Conservation (phyloP, 371 early-diverging fungal genomes). For the Furculomyces boomerangus region DNA sequence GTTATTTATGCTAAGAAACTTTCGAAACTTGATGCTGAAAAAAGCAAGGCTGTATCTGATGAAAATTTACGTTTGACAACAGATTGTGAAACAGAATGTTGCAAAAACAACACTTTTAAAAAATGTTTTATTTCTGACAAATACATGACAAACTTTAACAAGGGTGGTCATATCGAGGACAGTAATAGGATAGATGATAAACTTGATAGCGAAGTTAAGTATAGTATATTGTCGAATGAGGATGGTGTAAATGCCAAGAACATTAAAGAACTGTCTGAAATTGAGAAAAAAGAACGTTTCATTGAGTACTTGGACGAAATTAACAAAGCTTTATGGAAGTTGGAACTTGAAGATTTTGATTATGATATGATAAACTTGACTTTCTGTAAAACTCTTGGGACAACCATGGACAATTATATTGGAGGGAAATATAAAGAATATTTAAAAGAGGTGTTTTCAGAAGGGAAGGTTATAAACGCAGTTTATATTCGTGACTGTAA, state of each 20-base stretch:
- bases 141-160: neutral
- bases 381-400: neutral
- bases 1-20: constrained; percentile 25
- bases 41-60: neutral
- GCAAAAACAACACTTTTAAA: neutral
- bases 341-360: too few relatives aligned
- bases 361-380: too few relatives aligned
- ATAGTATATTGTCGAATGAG: too few relatives aligned
- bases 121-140: neutral
- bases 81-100: neutral
- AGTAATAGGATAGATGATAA: neutral
- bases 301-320: too few relatives aligned
- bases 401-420: neutral
- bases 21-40: constrained; percentile 2
- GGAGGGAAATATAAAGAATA: neutral
- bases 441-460: neutral
- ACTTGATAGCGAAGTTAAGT: too few relatives aligned
- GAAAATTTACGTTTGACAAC: neutral
- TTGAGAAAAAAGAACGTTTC: too few relatives aligned
- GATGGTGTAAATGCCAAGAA: too few relatives aligned
- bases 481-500: constrained; percentile 60
- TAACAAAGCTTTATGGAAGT: too few relatives aligned
- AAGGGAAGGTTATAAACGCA: constrained; percentile 11
- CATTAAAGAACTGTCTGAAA: too few relatives aligned
- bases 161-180: neutral